Evolutionary conservation across 371 early-diverging fungal species (phyloP).

Genomic region (Mucor indicus): DNA sequence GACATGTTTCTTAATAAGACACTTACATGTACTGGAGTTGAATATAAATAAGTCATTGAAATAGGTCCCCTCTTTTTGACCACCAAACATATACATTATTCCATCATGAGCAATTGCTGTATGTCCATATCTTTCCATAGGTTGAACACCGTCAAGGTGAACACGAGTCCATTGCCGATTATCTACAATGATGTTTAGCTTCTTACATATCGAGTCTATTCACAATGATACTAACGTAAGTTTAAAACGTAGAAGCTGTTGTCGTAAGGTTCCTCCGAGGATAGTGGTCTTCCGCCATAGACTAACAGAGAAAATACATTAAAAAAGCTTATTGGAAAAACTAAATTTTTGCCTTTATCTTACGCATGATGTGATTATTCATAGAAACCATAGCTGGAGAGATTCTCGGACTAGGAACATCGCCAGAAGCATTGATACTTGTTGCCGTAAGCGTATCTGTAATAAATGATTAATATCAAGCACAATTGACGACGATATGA

Average conservation of each 20-base stretch:
- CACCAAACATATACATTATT: constrained; percentile 72
- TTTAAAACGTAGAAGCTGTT: constrained; percentile 40
- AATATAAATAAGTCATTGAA: constrained; percentile 69
- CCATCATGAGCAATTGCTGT: constrained; percentile 61
- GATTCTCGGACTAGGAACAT: constrained; percentile 34
- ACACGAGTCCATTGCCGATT: constrained; percentile 55
- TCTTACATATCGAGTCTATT: too few species aligned
- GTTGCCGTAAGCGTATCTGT: constrained; percentile 35
- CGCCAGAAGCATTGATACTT: constrained; percentile 32
- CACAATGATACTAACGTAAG: constrained; percentile 26
- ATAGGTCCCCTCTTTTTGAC: constrained; percentile 64
- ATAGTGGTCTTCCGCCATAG: constrained; percentile 44
- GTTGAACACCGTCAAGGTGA: constrained; percentile 54
- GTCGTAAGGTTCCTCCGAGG: constrained; percentile 42
- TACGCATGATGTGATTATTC: constrained; percentile 36
- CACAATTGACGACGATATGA: neutral
- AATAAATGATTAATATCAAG: neutral
- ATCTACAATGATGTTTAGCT: constrained; percentile 7
- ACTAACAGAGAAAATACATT: constrained; percentile 15
- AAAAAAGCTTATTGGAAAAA: neutral
- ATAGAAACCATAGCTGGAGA: constrained; percentile 32
- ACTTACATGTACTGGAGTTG: constrained; percentile 58
- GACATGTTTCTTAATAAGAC: neutral
- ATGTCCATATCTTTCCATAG: constrained; percentile 69
- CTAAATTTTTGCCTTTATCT: neutral